Conservation (phyloP, 331 rosid genomes). For the Erythrophleum ivorense region DNA sequence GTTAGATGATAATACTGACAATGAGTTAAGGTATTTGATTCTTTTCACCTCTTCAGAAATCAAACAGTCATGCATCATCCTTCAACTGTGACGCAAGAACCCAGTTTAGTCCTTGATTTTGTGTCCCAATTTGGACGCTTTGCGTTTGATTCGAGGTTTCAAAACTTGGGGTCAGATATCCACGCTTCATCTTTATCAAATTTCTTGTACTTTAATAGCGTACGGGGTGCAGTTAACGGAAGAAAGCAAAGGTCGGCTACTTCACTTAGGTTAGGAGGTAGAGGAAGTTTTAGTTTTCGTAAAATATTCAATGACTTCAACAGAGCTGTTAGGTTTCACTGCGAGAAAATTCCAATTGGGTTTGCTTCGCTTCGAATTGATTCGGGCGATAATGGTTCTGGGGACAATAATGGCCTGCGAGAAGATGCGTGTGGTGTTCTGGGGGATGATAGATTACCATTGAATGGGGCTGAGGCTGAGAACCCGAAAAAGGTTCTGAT, state of each 20-base stretch:
- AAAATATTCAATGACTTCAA: slow-evolving; percentile 65
- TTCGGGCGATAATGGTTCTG: slow-evolving; percentile 13
- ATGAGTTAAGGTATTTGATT: neutral
- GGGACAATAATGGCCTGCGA: slow-evolving; percentile 39
- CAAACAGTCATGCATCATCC: slow-evolving; percentile 55
- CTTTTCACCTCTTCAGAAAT: neutral
- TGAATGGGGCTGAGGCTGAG: slow-evolving; percentile 48
- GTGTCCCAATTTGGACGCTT: slow-evolving; percentile 61
- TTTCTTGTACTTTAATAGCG: slow-evolving; percentile 49
- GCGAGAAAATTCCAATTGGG: slow-evolving; percentile 78
- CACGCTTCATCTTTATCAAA: slow-evolving; percentile 52
- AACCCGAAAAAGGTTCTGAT: slow-evolving; percentile 76
- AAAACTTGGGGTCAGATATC: slow-evolving; percentile 44
- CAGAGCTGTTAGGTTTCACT: slow-evolving; percentile 68
- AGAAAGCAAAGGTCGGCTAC: slow-evolving; percentile 47
- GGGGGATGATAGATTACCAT: slow-evolving; percentile 50
- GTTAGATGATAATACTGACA: neutral
- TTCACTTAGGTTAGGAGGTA: slow-evolving; percentile 55
- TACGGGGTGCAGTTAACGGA: slow-evolving; percentile 17
- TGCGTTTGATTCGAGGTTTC: slow-evolving; percentile 46
- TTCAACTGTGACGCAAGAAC: slow-evolving; percentile 53
- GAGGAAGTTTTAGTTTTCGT: slow-evolving; percentile 47
- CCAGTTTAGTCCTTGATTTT: slow-evolving; percentile 49
- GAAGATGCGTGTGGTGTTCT: slow-evolving; percentile 51
- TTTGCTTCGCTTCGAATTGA: slow-evolving; percentile 71